Percentiles rank a stretch among this genome's conserved stretches.
Evolutionary conservation across 1,139 yeast species (phyloP).

Genomic region (Sugiyamaella japonica): DNA sequence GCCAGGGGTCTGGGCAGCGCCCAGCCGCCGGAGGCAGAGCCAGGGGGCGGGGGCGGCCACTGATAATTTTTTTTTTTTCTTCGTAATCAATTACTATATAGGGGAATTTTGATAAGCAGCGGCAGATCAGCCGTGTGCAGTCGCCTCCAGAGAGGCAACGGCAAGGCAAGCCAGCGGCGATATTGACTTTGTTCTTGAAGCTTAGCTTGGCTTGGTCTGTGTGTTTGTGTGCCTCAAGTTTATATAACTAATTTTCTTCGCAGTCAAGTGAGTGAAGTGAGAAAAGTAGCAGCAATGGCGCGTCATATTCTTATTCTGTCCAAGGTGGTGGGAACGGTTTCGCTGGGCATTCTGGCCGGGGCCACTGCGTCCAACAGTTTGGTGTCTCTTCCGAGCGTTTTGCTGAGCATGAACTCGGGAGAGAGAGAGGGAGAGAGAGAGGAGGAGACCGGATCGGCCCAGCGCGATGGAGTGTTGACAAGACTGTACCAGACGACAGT

Average conservation of each 20-base stretch:
- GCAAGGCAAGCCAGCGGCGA: too few species aligned
- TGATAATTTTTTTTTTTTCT: too few species aligned
- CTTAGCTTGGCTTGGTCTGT: too few species aligned
- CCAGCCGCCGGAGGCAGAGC: too few species aligned
- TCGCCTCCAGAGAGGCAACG: too few species aligned
- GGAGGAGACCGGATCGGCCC: neutral
- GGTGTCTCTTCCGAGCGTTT: constrained; percentile 28
- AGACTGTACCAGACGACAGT: constrained; percentile 4
- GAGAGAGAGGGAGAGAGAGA: too few species aligned
- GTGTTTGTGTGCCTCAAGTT: neutral
- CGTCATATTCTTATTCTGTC: constrained; percentile 29
- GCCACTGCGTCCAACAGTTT: constrained; percentile 29
- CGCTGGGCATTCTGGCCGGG: constrained; percentile 36
- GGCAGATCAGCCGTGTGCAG: too few species aligned
- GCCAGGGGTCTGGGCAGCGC: too few species aligned
- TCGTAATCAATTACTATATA: too few species aligned
- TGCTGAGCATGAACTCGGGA: neutral
- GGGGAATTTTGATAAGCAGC: too few species aligned
- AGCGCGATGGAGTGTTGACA: neutral
- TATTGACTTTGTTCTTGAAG: too few species aligned
- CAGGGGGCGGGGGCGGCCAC: too few species aligned
- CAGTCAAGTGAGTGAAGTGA: neutral
- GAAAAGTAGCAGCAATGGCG: constrained; percentile 25
- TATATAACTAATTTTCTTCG: neutral
- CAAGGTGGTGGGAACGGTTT: constrained; percentile 36